Evolutionary conservation across 768 basidiomycete genomes (phyloP), one percentile per base, ranked within the genome.

Genomic region (Lactifluus subvellereus): DNA sequence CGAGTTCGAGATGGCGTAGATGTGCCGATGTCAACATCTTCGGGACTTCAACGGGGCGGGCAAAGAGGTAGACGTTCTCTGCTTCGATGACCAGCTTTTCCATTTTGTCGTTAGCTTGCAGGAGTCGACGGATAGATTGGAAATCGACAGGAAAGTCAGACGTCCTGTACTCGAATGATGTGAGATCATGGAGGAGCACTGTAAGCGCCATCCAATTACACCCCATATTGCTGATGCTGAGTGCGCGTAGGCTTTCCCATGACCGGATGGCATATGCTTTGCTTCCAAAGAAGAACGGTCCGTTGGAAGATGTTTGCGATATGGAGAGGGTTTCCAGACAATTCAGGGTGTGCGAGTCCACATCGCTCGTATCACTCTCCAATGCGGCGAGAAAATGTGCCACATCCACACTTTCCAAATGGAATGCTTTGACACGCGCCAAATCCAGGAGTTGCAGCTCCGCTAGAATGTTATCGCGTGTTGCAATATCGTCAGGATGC

Each of bases 91-190:
- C 55, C 16, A 75, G 50, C 30, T 47, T 59, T 50, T 68, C 65
- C 20, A 75, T 63, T 3, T 55, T 30, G 18, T 60, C 59, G 53
- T 73, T 71, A 18, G 48, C 51, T 32, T 62, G 65, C n/a, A 75
- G 54, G 45, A 74, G 32, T 54, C 8, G 49, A 30, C 66, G 49
- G 32, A 70, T n/a, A 13, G 2, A 40, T 56, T 61, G 53, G 22
- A 50, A 37, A 57, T 9, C 40, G 22, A 69, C 40, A n/a, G 61
- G 18, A 30, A 20, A 27, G 5, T 53, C 60, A 9, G 53, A 38
- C 9, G 45, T 33, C 33, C 63, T 68, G 18, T 43, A 45, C 53
- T 71, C 61, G 6, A 64, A 54, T 18, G 70, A 63, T 8, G 68
- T 55, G 16, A 71, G 55, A 16, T 30, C 38, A 27, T 11, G 45